phyloP scores from a whole-genome alignment of 2,329 filamentous ascomycete species.

The Colletotrichum karsti region DNA sequence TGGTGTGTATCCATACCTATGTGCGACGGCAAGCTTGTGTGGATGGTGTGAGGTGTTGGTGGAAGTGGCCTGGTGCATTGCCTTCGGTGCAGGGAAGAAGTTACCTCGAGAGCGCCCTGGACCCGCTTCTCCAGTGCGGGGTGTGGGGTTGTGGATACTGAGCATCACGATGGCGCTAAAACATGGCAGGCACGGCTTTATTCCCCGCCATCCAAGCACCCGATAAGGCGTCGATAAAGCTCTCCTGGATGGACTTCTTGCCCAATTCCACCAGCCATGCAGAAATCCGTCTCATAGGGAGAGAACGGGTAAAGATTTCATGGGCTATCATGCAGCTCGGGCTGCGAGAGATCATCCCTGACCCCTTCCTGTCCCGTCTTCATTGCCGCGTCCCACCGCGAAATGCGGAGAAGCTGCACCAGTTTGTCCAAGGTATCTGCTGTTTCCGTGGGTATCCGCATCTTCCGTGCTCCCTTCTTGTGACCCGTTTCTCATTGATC shows the following conservation, averaged over 20 bases:
- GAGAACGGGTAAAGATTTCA: neutral
- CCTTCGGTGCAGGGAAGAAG: slow-evolving; percentile 25
- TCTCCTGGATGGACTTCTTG: neutral
- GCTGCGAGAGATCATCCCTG: neutral
- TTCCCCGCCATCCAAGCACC: neutral
- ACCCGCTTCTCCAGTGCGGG: slow-evolving; percentile 24
- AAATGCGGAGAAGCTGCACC: slow-evolving; percentile 10
- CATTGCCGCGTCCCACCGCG: neutral
- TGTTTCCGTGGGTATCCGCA: neutral
- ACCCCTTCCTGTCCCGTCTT: neutral
- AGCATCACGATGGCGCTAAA: slow-evolving; percentile 19
- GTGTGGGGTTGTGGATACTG: slow-evolving; percentile 14
- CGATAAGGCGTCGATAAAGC: slow-evolving; percentile 16
- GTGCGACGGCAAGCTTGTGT: neutral
- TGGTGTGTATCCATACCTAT: no score
- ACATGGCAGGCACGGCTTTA: slow-evolving; percentile 4
- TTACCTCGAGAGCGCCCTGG: neutral
- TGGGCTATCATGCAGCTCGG: neutral
- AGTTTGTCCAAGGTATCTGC: neutral
- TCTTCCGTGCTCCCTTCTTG: slow-evolving; percentile 1
- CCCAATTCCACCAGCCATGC: neutral
- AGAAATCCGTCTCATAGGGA: neutral
- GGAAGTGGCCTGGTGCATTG: slow-evolving; percentile 22
- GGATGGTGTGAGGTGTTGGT: slow-evolving; percentile 19
- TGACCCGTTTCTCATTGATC: neutral